These are phyloP conservation scores for Euphorbia pulcherrima DNA, from an alignment of 345 rosid species.

Conservation along the genomic window DNA sequence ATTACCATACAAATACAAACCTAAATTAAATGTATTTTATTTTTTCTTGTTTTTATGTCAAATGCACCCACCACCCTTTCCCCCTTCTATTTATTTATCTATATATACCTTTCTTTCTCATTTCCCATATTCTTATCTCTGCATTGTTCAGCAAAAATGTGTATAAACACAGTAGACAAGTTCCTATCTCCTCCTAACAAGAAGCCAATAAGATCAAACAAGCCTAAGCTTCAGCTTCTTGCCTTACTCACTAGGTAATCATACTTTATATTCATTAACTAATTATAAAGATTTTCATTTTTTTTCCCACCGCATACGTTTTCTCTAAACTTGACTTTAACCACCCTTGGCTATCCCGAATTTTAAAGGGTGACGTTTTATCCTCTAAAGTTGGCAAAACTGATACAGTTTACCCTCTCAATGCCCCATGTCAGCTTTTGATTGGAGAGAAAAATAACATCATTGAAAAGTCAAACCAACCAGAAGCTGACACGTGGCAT, in stretches of 20 bases:
- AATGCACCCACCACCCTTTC: constrained; percentile 5
- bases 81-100: constrained; percentile 28
- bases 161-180: constrained; percentile 30
- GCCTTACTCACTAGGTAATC: constrained; percentile 40
- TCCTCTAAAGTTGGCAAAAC: too few species aligned
- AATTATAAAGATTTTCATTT: too few species aligned
- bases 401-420: too few species aligned
- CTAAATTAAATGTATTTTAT: constrained; percentile 23
- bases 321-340: background rate
- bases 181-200: constrained; percentile 30
- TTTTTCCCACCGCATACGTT: background rate
- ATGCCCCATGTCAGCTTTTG: too few species aligned
- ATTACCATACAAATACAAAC: constrained; percentile 27
- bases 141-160: constrained; percentile 27
- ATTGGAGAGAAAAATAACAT: too few species aligned
- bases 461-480: too few species aligned
- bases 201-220: constrained; percentile 37
- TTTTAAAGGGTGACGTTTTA: too few species aligned
- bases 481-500: too few species aligned
- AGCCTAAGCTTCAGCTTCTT: constrained; percentile 41
- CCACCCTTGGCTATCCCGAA: too few species aligned
- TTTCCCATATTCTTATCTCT: background rate
- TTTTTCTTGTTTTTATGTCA: constrained; percentile 8
- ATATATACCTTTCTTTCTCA: constrained; percentile 12
- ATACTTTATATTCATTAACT: background rate